Base-by-base conservation (phyloP, 2,329 filamentous ascomycete species). In the Emergomyces orientalis region DNA sequence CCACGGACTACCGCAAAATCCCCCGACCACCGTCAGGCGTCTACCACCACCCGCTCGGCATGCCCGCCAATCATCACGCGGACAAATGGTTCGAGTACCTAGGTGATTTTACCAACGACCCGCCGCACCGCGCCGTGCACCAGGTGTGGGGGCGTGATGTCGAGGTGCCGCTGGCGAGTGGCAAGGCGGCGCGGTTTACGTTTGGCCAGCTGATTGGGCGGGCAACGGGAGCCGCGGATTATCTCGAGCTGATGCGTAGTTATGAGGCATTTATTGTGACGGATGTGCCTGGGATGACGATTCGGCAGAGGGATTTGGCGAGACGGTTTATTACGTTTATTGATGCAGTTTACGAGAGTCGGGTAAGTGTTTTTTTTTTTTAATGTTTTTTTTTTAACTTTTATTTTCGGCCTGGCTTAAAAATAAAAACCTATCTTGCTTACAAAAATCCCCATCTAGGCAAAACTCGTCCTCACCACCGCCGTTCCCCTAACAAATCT, bases 1-100 rank as follows among this genome's bases (percentile, higher is more conserved):
- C 88, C 4, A 99, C 92, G 45, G 94, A 99, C 77, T 99, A 99
- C 79, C 90, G 94, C 71, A 97, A 97, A 76, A 95, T 99, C 63
- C 91, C 93, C 1, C 86, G 94, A 0, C 94, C 94, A 2, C 88
- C 92, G 0, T 95, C 91, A 0, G 93, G 90, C 45, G 94, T 99
- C 22, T 99, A 97, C 76, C 90, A 97, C 78, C 87, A 91, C 63
- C 89, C 91, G 0, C 85, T 97, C 1, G 91, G 93, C 74, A 81
- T 81, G 9, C 86, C 88, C 60, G 92, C 94, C 3, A 75, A 83
- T 13, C 85, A 85, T 0, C 94, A 99, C 73, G 90, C 91, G 19
- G 86, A 96, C 68, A 93, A 93, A 74, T 99, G 94, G 94, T 97
- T 97, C 78, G 85, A 86, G 63, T 97, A 95, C 78, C 84, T 99